phyloP scores from a whole-genome alignment of 179 eudicot species.

The Amaranthus tricolor region DNA sequence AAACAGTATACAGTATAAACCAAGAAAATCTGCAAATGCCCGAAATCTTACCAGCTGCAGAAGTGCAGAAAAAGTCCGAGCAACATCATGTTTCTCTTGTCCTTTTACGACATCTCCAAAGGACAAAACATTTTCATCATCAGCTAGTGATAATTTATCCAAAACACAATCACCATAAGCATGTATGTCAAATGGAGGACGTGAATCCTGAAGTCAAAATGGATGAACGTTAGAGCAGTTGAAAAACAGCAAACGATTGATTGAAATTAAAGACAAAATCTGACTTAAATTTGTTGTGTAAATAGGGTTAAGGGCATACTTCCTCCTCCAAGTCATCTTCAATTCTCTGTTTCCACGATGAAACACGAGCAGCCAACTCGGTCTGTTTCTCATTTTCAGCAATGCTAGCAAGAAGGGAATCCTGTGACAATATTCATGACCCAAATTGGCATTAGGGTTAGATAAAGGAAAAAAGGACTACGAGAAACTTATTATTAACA shows the following conservation, averaged over 20 bases:
- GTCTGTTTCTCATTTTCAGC: slow-evolving; percentile 83
- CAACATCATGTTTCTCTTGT: slow-evolving; percentile 79
- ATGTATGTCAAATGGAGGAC: slow-evolving; percentile 88
- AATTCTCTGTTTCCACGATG: slow-evolving; percentile 90
- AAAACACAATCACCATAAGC: slow-evolving; percentile 67
- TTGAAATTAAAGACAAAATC: neutral
- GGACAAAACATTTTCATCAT: slow-evolving; percentile 41
- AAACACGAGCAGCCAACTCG: slow-evolving; percentile 83
- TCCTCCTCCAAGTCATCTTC: slow-evolving; percentile 80
- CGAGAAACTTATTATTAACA: neutral
- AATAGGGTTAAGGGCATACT: slow-evolving; percentile 31
- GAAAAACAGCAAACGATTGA: slow-evolving; percentile 4
- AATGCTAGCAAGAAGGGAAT: slow-evolving; percentile 82
- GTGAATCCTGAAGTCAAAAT: slow-evolving; percentile 56
- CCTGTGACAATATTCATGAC: slow-evolving; percentile 35
- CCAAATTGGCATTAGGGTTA: slow-evolving; percentile 1
- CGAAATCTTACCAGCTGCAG: slow-evolving; percentile 66
- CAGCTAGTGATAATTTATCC: slow-evolving; percentile 52
- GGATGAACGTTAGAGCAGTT: neutral
- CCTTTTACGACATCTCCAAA: slow-evolving; percentile 74
- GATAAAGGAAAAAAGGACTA: neutral
- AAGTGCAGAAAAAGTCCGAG: slow-evolving; percentile 87
- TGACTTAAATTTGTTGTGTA: neutral
- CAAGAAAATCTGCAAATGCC: slow-evolving; percentile 1
- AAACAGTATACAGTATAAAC: neutral